Evolutionary conservation across 495 filamentous ascomycete species (phyloP).

Genomic region (Pseudomonodictys pantanalensis): DNA sequence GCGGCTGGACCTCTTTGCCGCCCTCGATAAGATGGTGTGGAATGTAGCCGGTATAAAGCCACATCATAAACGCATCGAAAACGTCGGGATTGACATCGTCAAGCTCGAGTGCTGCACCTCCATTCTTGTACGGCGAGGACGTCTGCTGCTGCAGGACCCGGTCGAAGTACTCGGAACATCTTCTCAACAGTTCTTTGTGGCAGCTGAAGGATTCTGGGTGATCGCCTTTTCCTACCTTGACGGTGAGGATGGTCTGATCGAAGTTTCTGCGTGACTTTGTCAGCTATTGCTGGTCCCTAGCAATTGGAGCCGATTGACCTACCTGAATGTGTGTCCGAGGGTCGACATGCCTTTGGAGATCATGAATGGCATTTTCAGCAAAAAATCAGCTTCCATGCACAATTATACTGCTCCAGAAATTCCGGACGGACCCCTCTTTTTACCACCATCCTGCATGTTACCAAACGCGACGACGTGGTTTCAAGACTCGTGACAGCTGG

Average conservation of each 20-base stretch:
- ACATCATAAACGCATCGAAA: conserved; percentile 28
- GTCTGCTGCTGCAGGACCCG: conserved; percentile 11
- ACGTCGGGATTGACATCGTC: conserved; percentile 21
- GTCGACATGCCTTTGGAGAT: conserved; percentile 12
- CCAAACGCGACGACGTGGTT: no score
- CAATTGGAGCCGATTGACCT: not conserved
- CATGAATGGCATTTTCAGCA: conserved; percentile 20
- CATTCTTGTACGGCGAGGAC: conserved; percentile 23
- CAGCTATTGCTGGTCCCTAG: not conserved
- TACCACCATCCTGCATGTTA: no score
- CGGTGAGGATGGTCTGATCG: conserved; percentile 22
- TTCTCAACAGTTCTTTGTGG: conserved; percentile 11
- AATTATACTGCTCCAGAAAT: not conserved
- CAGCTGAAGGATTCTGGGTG: conserved; percentile 23
- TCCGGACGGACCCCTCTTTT: no score
- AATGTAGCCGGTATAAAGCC: conserved; percentile 22
- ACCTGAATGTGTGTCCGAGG: conserved; percentile 20
- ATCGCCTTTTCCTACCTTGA: conserved; percentile 22
- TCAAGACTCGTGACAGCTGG: not conserved
- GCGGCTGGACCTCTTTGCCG: not conserved
- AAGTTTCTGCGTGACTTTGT: conserved; percentile 9
- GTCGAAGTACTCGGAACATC: conserved; percentile 21
- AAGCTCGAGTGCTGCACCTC: conserved; percentile 13
- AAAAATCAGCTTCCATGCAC: not conserved
- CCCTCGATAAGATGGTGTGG: conserved; percentile 28